Conservation (phyloP, 2,329 filamentous ascomycete genomes). For the Pleurostoma richardsiae region DNA sequence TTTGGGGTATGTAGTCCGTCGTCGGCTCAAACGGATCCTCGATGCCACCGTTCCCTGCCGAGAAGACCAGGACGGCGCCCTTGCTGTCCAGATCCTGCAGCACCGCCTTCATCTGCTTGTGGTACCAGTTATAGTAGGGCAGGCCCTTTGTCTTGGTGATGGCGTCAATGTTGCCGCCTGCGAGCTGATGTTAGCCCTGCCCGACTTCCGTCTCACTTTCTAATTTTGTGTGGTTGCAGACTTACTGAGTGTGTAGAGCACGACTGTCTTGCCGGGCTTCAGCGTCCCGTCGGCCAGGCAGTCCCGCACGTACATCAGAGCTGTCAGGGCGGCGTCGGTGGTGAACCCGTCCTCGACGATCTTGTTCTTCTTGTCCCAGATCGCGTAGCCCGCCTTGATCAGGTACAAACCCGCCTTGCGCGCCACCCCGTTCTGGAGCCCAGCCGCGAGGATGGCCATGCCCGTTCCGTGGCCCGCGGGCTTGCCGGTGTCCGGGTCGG, state of each 20-base stretch:
- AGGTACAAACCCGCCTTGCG: constrained; percentile 2
- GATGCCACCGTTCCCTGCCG: constrained; percentile 4
- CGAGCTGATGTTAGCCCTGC: no score
- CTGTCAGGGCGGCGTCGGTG: not conserved
- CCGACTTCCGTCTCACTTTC: no score
- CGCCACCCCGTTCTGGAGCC: not conserved
- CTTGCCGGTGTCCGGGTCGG: not conserved
- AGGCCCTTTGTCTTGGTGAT: not conserved
- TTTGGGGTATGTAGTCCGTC: constrained; percentile 2
- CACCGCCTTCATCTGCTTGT: not conserved
- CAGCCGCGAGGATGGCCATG: constrained; percentile 1
- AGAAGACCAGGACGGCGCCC: constrained; percentile 1
- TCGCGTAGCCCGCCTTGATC: constrained; percentile 5
- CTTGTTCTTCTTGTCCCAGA: not conserved
- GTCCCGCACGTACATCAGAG: constrained; percentile 2
- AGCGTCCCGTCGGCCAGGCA: not conserved
- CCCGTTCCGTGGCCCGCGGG: constrained; percentile 6
- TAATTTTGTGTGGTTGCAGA: no score
- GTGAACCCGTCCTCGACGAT: constrained; percentile 3
- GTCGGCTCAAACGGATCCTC: not conserved
- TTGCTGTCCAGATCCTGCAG: constrained; percentile 1
- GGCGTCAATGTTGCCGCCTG: constrained; percentile 2
- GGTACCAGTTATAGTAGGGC: no score
- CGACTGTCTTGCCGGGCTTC: constrained; percentile 1
- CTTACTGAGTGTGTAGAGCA: not conserved